Conservation (phyloP, 139 green algal species). For the Chlorella sp. region DNA sequence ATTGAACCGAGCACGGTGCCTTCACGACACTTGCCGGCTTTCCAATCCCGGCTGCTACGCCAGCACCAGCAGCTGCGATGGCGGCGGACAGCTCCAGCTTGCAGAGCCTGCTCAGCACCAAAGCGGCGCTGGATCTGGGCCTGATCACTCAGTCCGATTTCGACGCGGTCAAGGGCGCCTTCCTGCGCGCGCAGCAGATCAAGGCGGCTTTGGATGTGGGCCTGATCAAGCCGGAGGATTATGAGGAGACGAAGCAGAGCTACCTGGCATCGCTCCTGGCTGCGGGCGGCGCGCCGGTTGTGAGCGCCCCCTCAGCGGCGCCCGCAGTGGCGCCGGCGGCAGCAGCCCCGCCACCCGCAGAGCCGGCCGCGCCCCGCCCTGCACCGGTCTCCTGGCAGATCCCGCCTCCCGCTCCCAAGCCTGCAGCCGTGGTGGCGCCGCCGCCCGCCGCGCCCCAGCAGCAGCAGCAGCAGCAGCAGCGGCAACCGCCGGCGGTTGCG, state of each 20-base stretch:
- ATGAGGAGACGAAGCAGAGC: constrained; percentile 64
- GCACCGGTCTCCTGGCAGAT: constrained; percentile 11
- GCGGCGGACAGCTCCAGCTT: constrained; percentile 46
- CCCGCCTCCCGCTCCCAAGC: background rate
- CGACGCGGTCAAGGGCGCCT: constrained; percentile 78
- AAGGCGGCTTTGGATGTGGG: constrained; percentile 78
- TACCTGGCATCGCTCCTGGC: constrained; percentile 75
- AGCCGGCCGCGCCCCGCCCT: background rate
- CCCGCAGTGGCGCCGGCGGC: background rate
- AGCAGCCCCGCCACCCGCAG: background rate
- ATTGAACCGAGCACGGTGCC: too few species aligned
- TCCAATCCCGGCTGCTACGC: background rate
- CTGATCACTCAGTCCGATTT: constrained; percentile 82
- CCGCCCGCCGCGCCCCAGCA: background rate
- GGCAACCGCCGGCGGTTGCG: constrained; percentile 5
- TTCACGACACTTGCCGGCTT: background rate
- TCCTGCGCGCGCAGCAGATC: constrained; percentile 85
- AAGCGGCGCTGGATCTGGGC: constrained; percentile 77
- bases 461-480: background rate
- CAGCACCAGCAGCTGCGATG: background rate
- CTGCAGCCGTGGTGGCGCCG: background rate
- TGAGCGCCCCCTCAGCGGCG: background rate
- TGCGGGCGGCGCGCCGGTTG: background rate
- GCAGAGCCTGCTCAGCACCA: constrained; percentile 71
- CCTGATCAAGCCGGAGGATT: constrained; percentile 81